Base-by-base conservation (phyloP, 164 flowering plant genomes). In the Kalanchoe fedtschenkoi region DNA sequence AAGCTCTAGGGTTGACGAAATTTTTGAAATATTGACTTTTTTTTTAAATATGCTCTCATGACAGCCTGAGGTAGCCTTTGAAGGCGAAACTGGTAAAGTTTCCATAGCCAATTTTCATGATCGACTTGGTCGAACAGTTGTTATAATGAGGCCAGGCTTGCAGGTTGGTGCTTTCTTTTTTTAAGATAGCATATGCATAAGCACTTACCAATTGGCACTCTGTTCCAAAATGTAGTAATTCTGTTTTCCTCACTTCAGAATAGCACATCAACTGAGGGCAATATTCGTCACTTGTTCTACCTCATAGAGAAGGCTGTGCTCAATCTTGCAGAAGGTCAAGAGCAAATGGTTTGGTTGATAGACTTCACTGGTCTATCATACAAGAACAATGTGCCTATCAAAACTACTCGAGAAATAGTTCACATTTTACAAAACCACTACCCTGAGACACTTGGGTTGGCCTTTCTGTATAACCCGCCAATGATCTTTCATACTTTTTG, bases 121-220 rank as follows among this genome's bases (percentile, higher is more conserved):
- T 61, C 75, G 80, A 58, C 11, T 37, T 14, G 87, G 84, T 1
- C 79, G 91, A 60, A 69, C 81, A 39, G 89, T 86, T 62, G 83
- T 86, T 55, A 82, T 86, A 38, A 65, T 90, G 84, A 83, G 96
- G 78, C 97, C 99, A 65, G 99, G 87, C 66, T 79, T 69, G 75
- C 87, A 85, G 85, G 90, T 78, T 57, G 44, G 68, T 37, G 11
- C 14, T 26, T 24, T 9, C 3, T 15, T 34, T 35, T 68, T 44
- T 43, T 64, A 15, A 47, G 30, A n/a, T 38, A 24, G 19, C 34
- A 11, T 15, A 13, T n/a, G 35, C 19, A 22, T 28, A 6, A n/a
- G 9, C 30, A 21, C 32, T 42, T 16, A 6, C 15, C 13, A 0
- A 24, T 21, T 2, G 21, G 46, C 17, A 2, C 14, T 19, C n/a